Conservation (phyloP, 225 moss, liverwort and hornwort genomes). For the Bryoerythrophyllum caledonicum region DNA sequence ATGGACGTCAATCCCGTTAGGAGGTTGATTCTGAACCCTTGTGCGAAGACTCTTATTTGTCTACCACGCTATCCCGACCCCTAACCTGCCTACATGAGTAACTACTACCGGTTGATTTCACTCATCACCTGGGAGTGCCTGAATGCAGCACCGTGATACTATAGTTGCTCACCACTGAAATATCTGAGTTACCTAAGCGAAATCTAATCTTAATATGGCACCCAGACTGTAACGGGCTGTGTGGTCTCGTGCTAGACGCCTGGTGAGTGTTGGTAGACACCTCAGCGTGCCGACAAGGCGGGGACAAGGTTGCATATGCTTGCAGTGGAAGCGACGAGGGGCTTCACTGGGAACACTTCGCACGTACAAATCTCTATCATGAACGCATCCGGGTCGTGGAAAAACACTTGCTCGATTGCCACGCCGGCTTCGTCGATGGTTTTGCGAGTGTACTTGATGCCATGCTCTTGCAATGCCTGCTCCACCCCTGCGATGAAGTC, state of each 20-base stretch:
- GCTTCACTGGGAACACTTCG: conserved; percentile 70
- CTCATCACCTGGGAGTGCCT: too few relatives aligned
- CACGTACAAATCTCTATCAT: conserved; percentile 95
- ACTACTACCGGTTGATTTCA: background rate
- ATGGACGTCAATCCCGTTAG: background rate
- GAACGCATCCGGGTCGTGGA: conserved; percentile 86
- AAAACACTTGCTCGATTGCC: conserved; percentile 81
- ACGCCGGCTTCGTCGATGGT: conserved; percentile 60
- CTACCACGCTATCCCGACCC: conserved; percentile 1
- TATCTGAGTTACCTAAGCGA: background rate
- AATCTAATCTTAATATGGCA: background rate
- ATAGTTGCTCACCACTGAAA: background rate
- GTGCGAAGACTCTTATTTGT: background rate
- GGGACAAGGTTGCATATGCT: conserved; percentile 36
- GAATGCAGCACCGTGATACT: background rate
- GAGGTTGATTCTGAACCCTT: background rate
- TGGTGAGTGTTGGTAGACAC: background rate
- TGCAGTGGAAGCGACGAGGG: conserved; percentile 18
- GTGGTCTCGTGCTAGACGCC: background rate
- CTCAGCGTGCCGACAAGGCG: conserved; percentile 37
- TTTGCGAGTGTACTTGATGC: conserved; percentile 53
- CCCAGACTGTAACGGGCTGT: background rate
- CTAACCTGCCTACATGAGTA: background rate
- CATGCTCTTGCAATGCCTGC: conserved; percentile 55
- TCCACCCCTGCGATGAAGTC: conserved; percentile 69